Evolutionary conservation across 768 basidiomycete species (phyloP), one percentile per base, ranked within the genome.

Genomic region (Coprinopsis sp.): DNA sequence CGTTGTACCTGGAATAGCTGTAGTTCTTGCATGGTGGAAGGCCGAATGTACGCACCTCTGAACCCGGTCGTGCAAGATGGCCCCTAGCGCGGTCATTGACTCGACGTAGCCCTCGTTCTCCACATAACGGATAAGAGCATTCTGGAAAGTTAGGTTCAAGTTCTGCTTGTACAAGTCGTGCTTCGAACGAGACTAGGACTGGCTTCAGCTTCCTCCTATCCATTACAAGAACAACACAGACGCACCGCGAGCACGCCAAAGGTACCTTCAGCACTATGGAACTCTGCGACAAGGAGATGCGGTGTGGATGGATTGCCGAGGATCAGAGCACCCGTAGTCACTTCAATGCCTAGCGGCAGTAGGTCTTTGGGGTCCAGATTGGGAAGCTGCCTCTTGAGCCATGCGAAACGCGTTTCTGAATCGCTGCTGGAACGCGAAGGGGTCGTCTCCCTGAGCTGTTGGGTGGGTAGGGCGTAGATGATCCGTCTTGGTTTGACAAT

Each of bases 221-320:
- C 30, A 44, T 2, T 1, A 19, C n/a, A 12, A 13, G 10, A 21
- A 37, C 22, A 36, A 28, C 44, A n/a, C 27, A 18, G 7, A 68
- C 81, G 36, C 54, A 91, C 92, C 51, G 79, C 76, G 12, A 86
- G 78, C 33, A 88, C 79, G 12, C 91, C 83, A 55, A 87, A 89
- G 1, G 83, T 87, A 21, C 93, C 95, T 33, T 81, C 71, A 1
- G 81, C 83, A n/a, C 71, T 70, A 46, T 78, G 72, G 54, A 94
- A 96, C 58, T 92, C 89, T 0, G 81, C 79, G 21, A 96, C 82
- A 31, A 95, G 73, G 4, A 96, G 67, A 56, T 72, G 84, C 0
- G 87, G 85, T 0, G 91, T 96, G 0, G 94, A 89, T 18, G 78
- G 67, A 65, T 94, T 97, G 10, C 95, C 95, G 16, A 84, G 76